Evolutionary conservation across 495 filamentous ascomycete genomes (phyloP).

Genomic region (Aspergillus homomorphus): DNA sequence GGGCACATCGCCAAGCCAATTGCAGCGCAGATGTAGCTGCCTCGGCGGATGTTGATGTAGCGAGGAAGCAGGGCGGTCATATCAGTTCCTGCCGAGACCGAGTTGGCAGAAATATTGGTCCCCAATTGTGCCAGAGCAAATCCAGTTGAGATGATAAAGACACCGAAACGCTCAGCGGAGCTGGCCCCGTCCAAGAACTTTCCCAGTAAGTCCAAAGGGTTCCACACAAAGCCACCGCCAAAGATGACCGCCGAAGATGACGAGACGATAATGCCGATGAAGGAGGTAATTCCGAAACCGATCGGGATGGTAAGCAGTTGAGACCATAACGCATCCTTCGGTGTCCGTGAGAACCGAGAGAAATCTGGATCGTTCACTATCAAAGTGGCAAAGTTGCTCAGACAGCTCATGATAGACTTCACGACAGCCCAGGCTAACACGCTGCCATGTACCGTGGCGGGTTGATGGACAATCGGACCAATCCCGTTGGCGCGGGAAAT

Average conservation of each 20-base stretch:
- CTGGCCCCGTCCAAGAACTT: constrained; percentile 72
- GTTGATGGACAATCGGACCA: constrained; percentile 80
- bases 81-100: constrained; percentile 84
- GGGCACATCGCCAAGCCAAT: constrained; percentile 88
- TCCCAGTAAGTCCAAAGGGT: constrained; percentile 73
- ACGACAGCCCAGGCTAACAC: constrained; percentile 78
- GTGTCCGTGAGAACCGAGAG: constrained; percentile 77
- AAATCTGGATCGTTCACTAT: constrained; percentile 83
- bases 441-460: constrained; percentile 59
- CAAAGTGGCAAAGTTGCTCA: constrained; percentile 90
- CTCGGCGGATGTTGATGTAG: constrained; percentile 84
- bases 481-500: constrained; percentile 78
- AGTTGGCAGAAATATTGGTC: constrained; percentile 93
- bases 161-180: constrained; percentile 75
- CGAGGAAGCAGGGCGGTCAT: constrained; percentile 86
- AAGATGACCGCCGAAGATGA: constrained; percentile 81
- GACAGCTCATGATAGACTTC: constrained; percentile 79
- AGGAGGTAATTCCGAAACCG: constrained; percentile 84
- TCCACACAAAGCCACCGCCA: constrained; percentile 73
- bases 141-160: constrained; percentile 80
- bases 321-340: constrained; percentile 81
- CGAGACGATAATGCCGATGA: constrained; percentile 91
- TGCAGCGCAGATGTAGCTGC: constrained; percentile 82
- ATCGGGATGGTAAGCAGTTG: constrained; percentile 84
- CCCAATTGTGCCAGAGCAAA: constrained; percentile 87